Evolutionary conservation across 176 grass and related monocot genomes (phyloP), one percentile per base, ranked within the genome.

Genomic region (Paspalum notatum): DNA sequence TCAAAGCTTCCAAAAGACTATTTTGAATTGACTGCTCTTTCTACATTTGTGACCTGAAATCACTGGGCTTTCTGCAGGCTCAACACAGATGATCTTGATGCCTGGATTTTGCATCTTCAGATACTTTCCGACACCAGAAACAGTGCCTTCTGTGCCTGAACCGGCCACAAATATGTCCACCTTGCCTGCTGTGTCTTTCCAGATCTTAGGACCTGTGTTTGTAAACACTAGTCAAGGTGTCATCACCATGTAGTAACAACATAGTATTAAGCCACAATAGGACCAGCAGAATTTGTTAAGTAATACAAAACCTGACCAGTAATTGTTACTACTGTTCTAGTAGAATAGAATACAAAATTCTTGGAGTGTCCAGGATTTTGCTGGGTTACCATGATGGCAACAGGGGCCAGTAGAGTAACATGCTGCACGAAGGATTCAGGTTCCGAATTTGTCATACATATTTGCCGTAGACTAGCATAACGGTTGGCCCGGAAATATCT

Each of bases 71-170:
- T 91, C 92, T 59, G 71, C 26, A 66, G 89, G 92, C 68, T 94
- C 92, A 68, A 94, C 89, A 79, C 79, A 84, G 77, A 91, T 85
- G 41, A 91, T 71, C 78, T 94, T 94, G 40, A 89, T 47, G 22
- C 57, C 21, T 70, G 86, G 80, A 49, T 87, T 91, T 87, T 91
- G 86, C 65, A 90, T 80, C 83, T 94, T 94, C 39, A 94, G 72
- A 85, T 91, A 94, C 39, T 78, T 94, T 12, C 75, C 92, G 9
- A 79, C 80, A 71, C 92, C 89, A 85, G 83, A 86, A 53, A 91
- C n/a, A 0, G 83, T 91, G 20, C 92, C 92, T 82, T 89, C 92
- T 50, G 89, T 82, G 41, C 89, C 92, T 21, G 89, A 83, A 74
- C 32, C 45, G 1, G 58, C 55, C 12, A 86, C 79, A 57, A 90